A percentile compares a stretch with the other conserved stretches of the same genome.
Evolutionary conservation across 2,329 filamentous ascomycete species (phyloP).

Genomic region (Pseudogymnoascus sp.): DNA sequence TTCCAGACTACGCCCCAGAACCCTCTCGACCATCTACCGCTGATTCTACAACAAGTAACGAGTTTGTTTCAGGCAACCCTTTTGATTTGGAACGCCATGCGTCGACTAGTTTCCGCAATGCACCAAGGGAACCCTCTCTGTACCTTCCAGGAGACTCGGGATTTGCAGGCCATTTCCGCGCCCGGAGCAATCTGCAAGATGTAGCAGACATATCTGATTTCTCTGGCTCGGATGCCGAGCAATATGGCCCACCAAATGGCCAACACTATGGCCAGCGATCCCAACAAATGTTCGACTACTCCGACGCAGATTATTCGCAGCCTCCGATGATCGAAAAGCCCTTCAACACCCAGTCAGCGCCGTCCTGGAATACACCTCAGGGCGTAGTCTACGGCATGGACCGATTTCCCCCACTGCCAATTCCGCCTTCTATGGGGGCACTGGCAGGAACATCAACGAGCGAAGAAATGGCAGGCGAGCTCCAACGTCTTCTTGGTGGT

Average conservation of each 20-base stretch:
- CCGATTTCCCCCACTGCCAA: constrained; percentile 19
- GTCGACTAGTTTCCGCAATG: constrained; percentile 40
- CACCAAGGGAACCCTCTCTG: constrained; percentile 32
- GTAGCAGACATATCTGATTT: constrained; percentile 26
- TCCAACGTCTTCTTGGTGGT: constrained; percentile 20
- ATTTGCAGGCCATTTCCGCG: constrained; percentile 30
- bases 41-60: constrained; percentile 52
- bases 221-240: constrained; percentile 24
- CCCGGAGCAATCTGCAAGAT: constrained; percentile 19
- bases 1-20: constrained; percentile 46
- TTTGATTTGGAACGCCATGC: constrained; percentile 59
- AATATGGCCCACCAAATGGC: not conserved
- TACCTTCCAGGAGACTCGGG: constrained; percentile 55
- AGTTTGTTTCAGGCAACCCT: constrained; percentile 48
- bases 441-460: constrained; percentile 22
- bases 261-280: not conserved
- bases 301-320: not conserved
- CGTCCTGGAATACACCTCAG: constrained; percentile 13
- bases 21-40: constrained; percentile 48
- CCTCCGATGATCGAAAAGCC: constrained; percentile 10
- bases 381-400: constrained; percentile 3
- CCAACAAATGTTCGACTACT: not conserved
- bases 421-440: constrained; percentile 21
- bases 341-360: constrained; percentile 11
- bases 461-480: constrained; percentile 23